phyloP scores from a whole-genome alignment of 352 stramenopile genomes.

The Peronospora farinosa region DNA sequence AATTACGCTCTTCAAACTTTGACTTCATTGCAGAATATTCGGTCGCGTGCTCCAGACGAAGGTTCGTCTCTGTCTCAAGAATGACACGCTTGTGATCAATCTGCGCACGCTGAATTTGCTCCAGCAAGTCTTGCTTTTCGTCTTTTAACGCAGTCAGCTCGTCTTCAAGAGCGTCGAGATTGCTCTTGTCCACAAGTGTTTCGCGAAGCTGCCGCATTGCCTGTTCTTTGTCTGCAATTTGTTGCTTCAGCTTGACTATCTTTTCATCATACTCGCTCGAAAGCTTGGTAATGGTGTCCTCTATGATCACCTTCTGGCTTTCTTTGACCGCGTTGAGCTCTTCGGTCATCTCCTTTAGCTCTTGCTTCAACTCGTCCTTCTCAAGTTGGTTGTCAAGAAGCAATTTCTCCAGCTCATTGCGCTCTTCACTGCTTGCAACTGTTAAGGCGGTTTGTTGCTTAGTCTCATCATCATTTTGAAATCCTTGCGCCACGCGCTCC shows the following conservation, averaged over 20 bases:
- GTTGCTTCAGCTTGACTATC: conserved; percentile 37
- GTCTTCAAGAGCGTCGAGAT: conserved; percentile 41
- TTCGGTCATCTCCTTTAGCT: conserved; percentile 39
- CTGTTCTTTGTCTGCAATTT: conserved; percentile 42
- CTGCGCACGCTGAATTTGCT: conserved; percentile 35
- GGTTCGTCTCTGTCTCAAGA: conserved; percentile 32
- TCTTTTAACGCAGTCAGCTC: conserved; percentile 34
- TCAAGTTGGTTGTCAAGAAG: conserved; percentile 48
- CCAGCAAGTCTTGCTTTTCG: conserved; percentile 49
- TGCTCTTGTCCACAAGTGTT: conserved; percentile 43
- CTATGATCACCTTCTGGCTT: conserved; percentile 32
- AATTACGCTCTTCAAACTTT: conserved; percentile 35
- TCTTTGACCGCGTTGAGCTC: conserved; percentile 33
- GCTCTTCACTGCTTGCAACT: conserved; percentile 25
- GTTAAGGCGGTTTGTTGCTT: conserved; percentile 27
- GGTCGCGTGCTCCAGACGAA: conserved; percentile 26
- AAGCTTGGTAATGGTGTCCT: conserved; percentile 38
- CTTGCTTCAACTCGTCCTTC: conserved; percentile 49
- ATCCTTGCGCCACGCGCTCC: conserved; percentile 35
- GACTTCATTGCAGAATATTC: conserved; percentile 40
- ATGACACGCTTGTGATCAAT: conserved; percentile 31
- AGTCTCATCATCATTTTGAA: conserved; percentile 31
- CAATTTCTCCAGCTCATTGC: conserved; percentile 46
- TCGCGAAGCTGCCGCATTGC: conserved; percentile 36
- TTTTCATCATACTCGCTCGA: conserved; percentile 45